A percentile compares a stretch with the other conserved stretches of the same genome.
Conservation (phyloP, 257 asterid species). For the Avicennia marina region DNA sequence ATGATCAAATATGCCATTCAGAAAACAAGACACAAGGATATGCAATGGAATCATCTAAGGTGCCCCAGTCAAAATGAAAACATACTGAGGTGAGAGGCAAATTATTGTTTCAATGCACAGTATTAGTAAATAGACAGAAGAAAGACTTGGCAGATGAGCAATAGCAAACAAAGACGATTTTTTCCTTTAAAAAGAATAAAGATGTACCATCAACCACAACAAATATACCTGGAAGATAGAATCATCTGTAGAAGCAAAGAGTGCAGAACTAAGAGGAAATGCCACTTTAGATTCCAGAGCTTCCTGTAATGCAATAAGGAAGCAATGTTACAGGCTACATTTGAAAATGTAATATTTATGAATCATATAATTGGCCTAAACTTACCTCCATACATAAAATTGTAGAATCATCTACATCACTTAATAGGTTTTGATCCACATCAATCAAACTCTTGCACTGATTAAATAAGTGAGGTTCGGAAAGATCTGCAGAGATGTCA, state of each 20-base stretch:
- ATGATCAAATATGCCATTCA: no score
- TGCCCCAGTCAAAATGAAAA: no score
- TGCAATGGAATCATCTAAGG: no score
- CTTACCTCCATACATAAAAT: constrained; percentile 69
- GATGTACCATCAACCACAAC: no score
- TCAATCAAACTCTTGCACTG: constrained; percentile 49
- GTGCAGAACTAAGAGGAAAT: constrained; percentile 28
- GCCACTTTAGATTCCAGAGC: constrained; percentile 28
- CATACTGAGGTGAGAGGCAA: no score
- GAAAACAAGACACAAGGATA: constrained; percentile 17
- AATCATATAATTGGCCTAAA: no score
- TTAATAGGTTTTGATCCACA: constrained; percentile 30
- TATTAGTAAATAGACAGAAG: no score
- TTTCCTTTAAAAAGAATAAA: no score
- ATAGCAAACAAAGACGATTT: no score
- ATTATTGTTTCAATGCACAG: no score
- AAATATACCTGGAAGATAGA: constrained; percentile 71
- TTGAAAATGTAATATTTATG: constrained; percentile 10
- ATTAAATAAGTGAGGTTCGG: constrained; percentile 60
- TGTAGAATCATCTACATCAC: constrained; percentile 40
- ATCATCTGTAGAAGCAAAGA: constrained; percentile 50
- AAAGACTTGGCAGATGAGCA: no score
- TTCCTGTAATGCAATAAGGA: constrained; percentile 42
- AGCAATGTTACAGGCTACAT: no score
- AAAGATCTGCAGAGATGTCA: constrained; percentile 81